Base-by-base conservation (phyloP, 208 protist species). In the Leishmania tropica region DNA sequence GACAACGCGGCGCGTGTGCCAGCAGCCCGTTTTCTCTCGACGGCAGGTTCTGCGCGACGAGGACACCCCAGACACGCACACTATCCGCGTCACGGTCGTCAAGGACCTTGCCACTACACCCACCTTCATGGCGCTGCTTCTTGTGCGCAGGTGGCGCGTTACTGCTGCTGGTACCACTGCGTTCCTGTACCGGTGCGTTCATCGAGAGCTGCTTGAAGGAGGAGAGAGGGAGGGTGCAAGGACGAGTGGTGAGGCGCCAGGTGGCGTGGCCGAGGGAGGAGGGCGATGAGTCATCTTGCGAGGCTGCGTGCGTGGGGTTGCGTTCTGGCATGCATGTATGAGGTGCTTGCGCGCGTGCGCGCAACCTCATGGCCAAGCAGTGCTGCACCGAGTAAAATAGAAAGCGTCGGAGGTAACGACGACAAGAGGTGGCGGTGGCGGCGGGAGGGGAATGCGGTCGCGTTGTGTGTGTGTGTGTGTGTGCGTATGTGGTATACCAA, bases 11-110 rank as follows among this genome's bases (percentile, higher is more conserved):
- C 0, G 79, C 62, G 62, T 85, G 83, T 10, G 76, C 19, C 31
- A 85, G 58, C 1, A 90, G 76, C 4, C 84, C 87, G 35, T 88
- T 88, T 19, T 83, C 78, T 0, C n/a, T 58, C 4, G 81, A 84
- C 8, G 82, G 80, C 5, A 48, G 17, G n/a, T 70, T 65, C 45
- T 67, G 76, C 5, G 84, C n/a, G 0, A 87, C 78, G 56, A 90
- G 67, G 53, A 90, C 79, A 3, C 84, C 87, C 87, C 87, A 90
- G 45, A 88, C 62, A n/a, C 13, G 11, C 40, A 54, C 76, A 6
- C 28, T 8, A 31, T 68, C 54, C 31, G 21, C 24, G 37, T 24
- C 42, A 10, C 42, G 40, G 45, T 79, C 76, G 1, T 60, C 17
- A 40, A n/a, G 31, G 10, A 19, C 7, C 35, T 40, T 11, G 73